phyloP scores from a whole-genome alignment of 2,329 filamentous ascomycete species.

The Ilyonectria mors-panacis region DNA sequence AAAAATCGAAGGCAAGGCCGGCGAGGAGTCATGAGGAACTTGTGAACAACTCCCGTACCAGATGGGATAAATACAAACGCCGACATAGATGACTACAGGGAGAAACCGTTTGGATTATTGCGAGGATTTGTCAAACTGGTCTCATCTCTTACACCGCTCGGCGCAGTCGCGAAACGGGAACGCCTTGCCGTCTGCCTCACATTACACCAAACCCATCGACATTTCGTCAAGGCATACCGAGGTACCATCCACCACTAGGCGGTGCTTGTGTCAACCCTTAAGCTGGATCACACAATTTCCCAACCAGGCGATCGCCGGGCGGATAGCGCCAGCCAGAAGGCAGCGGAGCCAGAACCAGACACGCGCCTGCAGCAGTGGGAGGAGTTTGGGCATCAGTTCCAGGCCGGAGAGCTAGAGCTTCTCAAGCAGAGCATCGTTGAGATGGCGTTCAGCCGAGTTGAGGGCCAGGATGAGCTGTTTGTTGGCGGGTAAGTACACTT shows the following conservation, averaged over 20 bases:
- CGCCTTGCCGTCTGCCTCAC: slow-evolving; percentile 28
- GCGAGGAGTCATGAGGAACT: slow-evolving; percentile 23
- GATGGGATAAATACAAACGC: neutral
- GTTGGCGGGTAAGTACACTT: slow-evolving; percentile 55
- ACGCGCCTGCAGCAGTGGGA: slow-evolving; percentile 43
- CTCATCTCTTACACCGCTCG: neutral
- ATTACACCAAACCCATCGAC: neutral
- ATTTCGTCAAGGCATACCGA: slow-evolving; percentile 8
- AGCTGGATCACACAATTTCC: slow-evolving; percentile 15
- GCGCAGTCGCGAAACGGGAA: neutral
- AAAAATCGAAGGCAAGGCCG: slow-evolving; percentile 14
- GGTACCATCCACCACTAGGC: neutral
- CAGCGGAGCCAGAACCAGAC: slow-evolving; percentile 5
- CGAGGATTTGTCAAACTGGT: neutral
- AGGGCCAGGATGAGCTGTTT: slow-evolving; percentile 59
- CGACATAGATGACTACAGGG: neutral
- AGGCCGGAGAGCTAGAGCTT: slow-evolving; percentile 41
- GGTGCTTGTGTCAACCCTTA: slow-evolving; percentile 9
- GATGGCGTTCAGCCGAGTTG: slow-evolving; percentile 61
- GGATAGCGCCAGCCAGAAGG: slow-evolving; percentile 7
- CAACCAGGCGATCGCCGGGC: neutral
- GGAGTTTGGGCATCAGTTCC: slow-evolving; percentile 43
- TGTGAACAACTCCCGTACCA: neutral
- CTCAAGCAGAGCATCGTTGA: slow-evolving; percentile 51
- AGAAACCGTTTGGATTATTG: neutral